A percentile compares a stretch with the other conserved stretches of the same genome.
These are phyloP conservation scores for Amanita jacksonii DNA, from an alignment of 768 basidiomycete species.

Conservation along the genomic window DNA sequence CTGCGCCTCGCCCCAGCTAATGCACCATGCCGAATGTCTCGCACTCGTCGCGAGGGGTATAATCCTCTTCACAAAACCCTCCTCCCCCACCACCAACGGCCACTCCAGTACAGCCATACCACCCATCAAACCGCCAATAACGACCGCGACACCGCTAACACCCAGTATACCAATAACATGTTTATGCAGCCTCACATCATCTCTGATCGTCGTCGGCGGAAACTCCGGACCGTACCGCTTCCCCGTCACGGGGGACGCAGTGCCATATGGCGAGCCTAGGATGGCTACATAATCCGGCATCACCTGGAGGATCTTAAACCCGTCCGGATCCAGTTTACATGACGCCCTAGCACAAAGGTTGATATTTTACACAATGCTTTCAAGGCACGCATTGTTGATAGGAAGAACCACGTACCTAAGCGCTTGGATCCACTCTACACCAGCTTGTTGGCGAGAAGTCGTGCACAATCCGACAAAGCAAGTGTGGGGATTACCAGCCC, in stretches of 20 bases:
- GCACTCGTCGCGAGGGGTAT: constrained; percentile 94
- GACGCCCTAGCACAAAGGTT: no score
- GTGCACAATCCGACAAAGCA: constrained; percentile 79
- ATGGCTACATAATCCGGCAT: constrained; percentile 89
- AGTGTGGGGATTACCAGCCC: constrained; percentile 88
- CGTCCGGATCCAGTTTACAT: no score
- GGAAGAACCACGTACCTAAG: constrained; percentile 13
- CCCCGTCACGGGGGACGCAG: constrained; percentile 79
- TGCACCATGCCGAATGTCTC: constrained; percentile 97
- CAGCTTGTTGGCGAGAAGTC: constrained; percentile 24
- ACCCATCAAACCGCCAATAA: constrained; percentile 97
- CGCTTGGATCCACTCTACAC: constrained; percentile 25
- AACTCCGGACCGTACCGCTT: constrained; percentile 87
- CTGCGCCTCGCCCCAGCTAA: constrained; percentile 97
- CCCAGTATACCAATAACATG: constrained; percentile 75
- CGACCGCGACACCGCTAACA: constrained; percentile 75
- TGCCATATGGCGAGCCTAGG: constrained; percentile 92
- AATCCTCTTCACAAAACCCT: constrained; percentile 25
- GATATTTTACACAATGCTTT: no score
- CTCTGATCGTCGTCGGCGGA: constrained; percentile 83
- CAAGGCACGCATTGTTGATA: no score
- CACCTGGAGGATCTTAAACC: no score
- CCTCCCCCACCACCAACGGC: constrained; percentile 63
- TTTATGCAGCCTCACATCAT: constrained; percentile 95
- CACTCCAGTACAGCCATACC: constrained; percentile 97